Percentiles rank a stretch among this genome's conserved stretches.
Conservation (phyloP, 164 flowering plant species). For the Protea cynaroides region DNA sequence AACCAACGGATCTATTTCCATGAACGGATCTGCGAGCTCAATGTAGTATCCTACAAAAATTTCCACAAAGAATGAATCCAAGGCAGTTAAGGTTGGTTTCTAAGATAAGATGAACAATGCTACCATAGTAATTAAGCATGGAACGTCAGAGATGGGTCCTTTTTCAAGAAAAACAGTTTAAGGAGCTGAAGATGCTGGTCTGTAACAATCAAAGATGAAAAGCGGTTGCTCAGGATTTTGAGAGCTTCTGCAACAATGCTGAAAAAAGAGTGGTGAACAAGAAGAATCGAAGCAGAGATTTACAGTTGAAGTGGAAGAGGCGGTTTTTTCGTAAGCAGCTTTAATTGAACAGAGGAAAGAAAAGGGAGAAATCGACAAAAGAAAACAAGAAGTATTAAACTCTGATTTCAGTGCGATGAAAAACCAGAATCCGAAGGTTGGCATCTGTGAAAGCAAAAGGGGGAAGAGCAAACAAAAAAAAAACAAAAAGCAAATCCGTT, state of each 20-base stretch:
- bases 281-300: not conserved
- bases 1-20: conserved; percentile 15
- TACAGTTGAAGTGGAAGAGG: not conserved
- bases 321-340: too few species aligned
- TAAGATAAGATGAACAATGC: not conserved
- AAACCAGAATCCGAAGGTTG: too few species aligned
- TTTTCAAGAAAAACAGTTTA: not conserved
- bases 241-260: not conserved
- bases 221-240: not conserved
- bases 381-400: too few species aligned
- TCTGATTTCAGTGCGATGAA: too few species aligned
- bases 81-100: not conserved
- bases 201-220: not conserved
- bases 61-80: not conserved
- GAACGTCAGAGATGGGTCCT: too few species aligned
- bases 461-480: too few species aligned
- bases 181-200: not conserved
- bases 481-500: too few species aligned
- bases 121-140: too few species aligned
- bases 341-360: too few species aligned
- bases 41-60: not conserved
- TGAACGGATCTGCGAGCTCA: not conserved
- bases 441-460: not conserved
- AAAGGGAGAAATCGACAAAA: not conserved
- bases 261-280: too few species aligned